These are phyloP conservation scores for Taphrina confusa DNA, from an alignment of 1,139 yeast species.

Conservation along the genomic window DNA sequence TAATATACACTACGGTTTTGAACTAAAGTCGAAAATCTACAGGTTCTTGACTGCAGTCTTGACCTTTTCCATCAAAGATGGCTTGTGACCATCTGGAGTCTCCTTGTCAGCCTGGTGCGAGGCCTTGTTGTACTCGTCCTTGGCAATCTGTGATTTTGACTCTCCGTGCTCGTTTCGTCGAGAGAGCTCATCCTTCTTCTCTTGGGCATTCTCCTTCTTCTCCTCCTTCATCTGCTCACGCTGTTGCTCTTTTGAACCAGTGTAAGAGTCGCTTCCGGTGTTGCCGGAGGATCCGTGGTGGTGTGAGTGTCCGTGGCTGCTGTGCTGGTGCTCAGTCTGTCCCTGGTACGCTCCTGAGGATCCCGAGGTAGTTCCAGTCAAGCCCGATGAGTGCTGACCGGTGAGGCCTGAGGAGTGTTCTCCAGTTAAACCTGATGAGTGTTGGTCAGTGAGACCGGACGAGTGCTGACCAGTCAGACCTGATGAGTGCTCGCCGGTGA, in stretches of 20 bases:
- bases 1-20: conserved; percentile 1
- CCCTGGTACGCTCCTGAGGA: conserved; percentile 19
- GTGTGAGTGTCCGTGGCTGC: conserved; percentile 5
- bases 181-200: conserved; percentile 21
- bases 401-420: background rate
- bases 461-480: background rate
- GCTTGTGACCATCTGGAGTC: conserved; percentile 32
- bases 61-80: conserved; percentile 28
- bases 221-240: conserved; percentile 30
- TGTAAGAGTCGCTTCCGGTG: conserved; percentile 5
- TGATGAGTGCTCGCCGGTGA: background rate
- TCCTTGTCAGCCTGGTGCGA: conserved; percentile 24
- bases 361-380: background rate
- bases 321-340: conserved; percentile 27
- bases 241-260: conserved; percentile 15
- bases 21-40: background rate
- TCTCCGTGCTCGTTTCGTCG: conserved; percentile 15
- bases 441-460: background rate
- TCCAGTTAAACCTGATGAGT: background rate
- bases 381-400: conserved; percentile 2
- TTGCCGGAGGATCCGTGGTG: background rate
- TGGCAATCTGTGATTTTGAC: conserved; percentile 19
- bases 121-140: conserved; percentile 25
- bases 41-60: conserved; percentile 32
- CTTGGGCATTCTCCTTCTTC: conserved; percentile 18